Evolutionary conservation across 805 yeast genomes (phyloP), one percentile per base, ranked within the genome.

Genomic region (Ogataea minuta): DNA sequence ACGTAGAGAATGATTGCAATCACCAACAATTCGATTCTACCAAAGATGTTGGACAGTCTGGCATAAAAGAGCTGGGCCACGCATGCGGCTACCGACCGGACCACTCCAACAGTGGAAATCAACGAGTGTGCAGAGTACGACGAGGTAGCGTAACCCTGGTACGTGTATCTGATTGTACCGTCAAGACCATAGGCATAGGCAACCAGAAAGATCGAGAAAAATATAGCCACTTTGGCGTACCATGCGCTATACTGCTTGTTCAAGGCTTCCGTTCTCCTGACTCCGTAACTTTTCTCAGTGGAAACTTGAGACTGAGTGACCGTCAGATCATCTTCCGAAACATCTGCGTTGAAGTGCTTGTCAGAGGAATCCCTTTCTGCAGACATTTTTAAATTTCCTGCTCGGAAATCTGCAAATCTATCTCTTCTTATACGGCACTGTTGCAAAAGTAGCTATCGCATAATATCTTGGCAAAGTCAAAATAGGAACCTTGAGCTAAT

Each of bases 41-140:
- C 89, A 53, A 79, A 79, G n/a, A 72, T 66, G 56, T 81, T 86
- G 8, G 84, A 71, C 25, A 81, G 60, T 48, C 84, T 66, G 9
- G 88, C 87, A 45, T 70, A 77, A 4, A 76, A 68, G 3, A 83
- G 79, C 53, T 78, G 84, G 4, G 83, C 70, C 12, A 82, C 86
- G 17, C 85, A 84, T 32, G 77, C 83, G 35, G 78, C 71, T 27
- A 81, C 84, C 21, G 74, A 64, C 39, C 71, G 68, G 44, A 81
- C 70, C 20, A 78, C 81, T 44, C 73, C 69, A 42, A 82, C 71
- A 3, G 87, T 76, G 5, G 87, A 70, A 30, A 72, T 57, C 40
- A 77, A 63, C 6, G 86, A 73, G 53, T 81, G 84, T 10, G 57
- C 50, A 19, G 68, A 41, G 60, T 75, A 81, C 10, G 79, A 69